These are phyloP conservation scores for Colletotrichum lupini DNA, from an alignment of 2,329 filamentous ascomycete species.

Conservation along the genomic window DNA sequence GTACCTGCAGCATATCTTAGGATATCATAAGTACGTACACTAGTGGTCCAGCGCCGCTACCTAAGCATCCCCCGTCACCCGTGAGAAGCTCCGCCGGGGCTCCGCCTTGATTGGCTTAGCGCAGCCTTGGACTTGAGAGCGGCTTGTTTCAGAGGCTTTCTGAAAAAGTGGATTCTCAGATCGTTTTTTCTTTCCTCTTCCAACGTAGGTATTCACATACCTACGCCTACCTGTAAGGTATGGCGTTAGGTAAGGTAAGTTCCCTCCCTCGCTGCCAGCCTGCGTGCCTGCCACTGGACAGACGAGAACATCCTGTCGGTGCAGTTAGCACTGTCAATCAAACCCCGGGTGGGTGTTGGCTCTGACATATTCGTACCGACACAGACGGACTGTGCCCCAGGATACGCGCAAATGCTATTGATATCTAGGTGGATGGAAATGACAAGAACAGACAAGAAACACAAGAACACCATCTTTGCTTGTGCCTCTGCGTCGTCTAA, in stretches of 20 bases:
- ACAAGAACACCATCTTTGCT: background rate
- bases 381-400: too few species aligned
- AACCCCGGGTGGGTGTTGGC: too few species aligned
- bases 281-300: background rate
- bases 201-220: too few species aligned
- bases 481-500: background rate
- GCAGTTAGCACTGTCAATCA: background rate
- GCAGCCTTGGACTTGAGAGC: conserved; percentile 10
- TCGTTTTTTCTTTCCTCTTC: background rate
- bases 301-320: background rate
- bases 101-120: background rate
- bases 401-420: background rate
- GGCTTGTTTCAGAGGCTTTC: conserved; percentile 32
- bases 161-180: background rate
- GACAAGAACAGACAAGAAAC: background rate
- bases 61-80: background rate
- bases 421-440: background rate
- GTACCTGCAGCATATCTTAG: too few species aligned
- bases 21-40: background rate
- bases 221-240: too few species aligned
- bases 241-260: too few species aligned
- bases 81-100: background rate
- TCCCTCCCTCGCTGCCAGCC: too few species aligned
- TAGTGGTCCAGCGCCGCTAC: background rate
- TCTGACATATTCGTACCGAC: too few species aligned